These are phyloP conservation scores for Auriculariales sp. DNA, from an alignment of 768 basidiomycete genomes.

Conservation along the genomic window DNA sequence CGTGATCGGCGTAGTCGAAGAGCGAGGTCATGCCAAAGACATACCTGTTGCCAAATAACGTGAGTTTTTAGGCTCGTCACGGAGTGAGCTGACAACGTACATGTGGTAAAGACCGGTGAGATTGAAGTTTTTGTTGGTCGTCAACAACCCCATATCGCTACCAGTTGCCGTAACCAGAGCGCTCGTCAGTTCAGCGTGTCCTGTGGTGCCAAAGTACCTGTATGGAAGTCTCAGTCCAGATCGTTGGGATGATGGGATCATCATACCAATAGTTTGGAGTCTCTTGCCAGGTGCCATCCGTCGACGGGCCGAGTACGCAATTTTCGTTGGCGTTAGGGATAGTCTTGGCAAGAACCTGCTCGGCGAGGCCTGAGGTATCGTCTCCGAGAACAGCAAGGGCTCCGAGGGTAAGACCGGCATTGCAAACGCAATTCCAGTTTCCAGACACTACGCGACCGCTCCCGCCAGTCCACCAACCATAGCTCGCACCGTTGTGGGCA, in stretches of 20 bases:
- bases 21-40: conserved; percentile 69
- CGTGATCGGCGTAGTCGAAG: conserved; percentile 74
- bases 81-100: too few relatives aligned
- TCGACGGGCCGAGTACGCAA: conserved; percentile 46
- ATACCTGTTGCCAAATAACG: too few relatives aligned
- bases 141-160: conserved; percentile 58
- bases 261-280: conserved; percentile 74
- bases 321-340: conserved; percentile 62
- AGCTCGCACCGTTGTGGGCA: conserved; percentile 6
- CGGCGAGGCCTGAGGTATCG: conserved; percentile 59
- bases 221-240: not conserved
- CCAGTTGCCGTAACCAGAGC: conserved; percentile 79
- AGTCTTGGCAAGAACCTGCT: conserved; percentile 51
- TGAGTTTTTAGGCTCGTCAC: too few relatives aligned
- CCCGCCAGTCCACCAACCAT: conserved; percentile 61
- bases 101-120: conserved; percentile 82
- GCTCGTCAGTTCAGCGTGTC: conserved; percentile 77
- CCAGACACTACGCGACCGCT: conserved; percentile 36
- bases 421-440: conserved; percentile 99
- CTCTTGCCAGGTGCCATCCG: conserved; percentile 90
- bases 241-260: not conserved
- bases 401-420: conserved; percentile 79
- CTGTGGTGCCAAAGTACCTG: conserved; percentile 76
- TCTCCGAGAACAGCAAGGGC: conserved; percentile 83
- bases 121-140: conserved; percentile 50